Percentiles rank a stretch among this genome's conserved stretches.
Conservation (phyloP, 495 filamentous ascomycete species). For the Aspergillus mulundensis region DNA sequence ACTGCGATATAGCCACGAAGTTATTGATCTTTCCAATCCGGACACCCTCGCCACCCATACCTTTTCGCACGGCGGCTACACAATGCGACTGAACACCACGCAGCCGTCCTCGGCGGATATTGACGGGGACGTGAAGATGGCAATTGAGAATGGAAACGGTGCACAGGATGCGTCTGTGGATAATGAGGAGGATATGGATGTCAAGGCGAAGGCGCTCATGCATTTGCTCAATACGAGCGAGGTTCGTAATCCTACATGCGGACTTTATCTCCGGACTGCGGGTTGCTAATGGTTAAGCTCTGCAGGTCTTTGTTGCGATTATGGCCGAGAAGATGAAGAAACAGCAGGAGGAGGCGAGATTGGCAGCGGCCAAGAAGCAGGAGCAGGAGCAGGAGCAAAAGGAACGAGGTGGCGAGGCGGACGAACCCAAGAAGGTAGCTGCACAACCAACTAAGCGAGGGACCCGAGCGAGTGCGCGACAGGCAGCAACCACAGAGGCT, state of each 20-base stretch:
- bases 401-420: background rate
- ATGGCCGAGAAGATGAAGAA: constrained; percentile 62
- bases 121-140: constrained; percentile 19
- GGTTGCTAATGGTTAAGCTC: background rate
- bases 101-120: constrained; percentile 36
- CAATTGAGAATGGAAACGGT: constrained; percentile 5
- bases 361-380: constrained; percentile 42
- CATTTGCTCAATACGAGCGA: constrained; percentile 47
- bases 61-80: constrained; percentile 28
- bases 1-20: background rate
- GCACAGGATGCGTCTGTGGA: constrained; percentile 13
- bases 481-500: constrained; percentile 27
- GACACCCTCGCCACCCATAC: constrained; percentile 34
- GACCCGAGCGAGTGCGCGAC: constrained; percentile 32
- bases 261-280: background rate
- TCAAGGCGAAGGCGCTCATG: constrained; percentile 40
- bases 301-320: constrained; percentile 46
- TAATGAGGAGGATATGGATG: constrained; percentile 38
- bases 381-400: constrained; percentile 31
- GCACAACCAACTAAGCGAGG: constrained; percentile 21
- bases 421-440: constrained; percentile 17
- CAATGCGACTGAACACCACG: constrained; percentile 36
- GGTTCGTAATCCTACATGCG: constrained; percentile 27
- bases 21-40: constrained; percentile 28
- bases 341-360: constrained; percentile 53